phyloP scores from a whole-genome alignment of 2,329 filamentous ascomycete species.

The Mariannaea sp. region DNA sequence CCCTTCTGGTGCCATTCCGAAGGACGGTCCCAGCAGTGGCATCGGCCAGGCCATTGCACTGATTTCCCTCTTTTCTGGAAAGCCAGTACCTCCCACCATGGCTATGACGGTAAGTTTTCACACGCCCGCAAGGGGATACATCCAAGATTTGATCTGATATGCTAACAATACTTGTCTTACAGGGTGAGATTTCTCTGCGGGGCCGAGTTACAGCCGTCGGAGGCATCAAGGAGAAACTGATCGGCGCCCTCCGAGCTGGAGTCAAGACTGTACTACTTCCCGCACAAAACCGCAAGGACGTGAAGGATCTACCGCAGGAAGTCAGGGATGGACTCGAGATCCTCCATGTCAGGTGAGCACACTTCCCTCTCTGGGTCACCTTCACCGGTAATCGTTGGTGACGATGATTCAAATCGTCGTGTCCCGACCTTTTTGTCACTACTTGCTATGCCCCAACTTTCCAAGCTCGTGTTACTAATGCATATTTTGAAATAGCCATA shows the following conservation, averaged over 20 bases:
- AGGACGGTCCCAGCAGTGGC: constrained; percentile 86
- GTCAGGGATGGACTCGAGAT: constrained; percentile 88
- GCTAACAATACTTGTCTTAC: constrained; percentile 38
- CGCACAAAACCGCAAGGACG: constrained; percentile 87
- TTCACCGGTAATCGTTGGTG: constrained; percentile 25
- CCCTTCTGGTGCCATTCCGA: constrained; percentile 91
- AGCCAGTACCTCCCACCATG: constrained; percentile 85
- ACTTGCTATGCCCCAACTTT: constrained; percentile 27
- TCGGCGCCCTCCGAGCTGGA: constrained; percentile 88
- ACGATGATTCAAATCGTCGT: too few species aligned
- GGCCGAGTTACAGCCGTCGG: constrained; percentile 93
- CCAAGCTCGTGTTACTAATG: constrained; percentile 38
- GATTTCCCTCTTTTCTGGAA: constrained; percentile 85
- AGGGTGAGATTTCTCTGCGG: constrained; percentile 76
- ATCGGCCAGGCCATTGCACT: constrained; percentile 93
- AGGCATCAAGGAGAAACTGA: constrained; percentile 98
- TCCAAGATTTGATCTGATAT: constrained; percentile 18
- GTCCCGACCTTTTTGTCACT: constrained; percentile 24
- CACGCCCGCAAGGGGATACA: constrained; percentile 28
- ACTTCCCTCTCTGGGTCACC: constrained; percentile 18
- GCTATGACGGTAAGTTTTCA: constrained; percentile 79
- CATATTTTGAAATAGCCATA: constrained; percentile 64
- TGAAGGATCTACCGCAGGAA: constrained; percentile 86
- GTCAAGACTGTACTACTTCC: constrained; percentile 94
- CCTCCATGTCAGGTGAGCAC: constrained; percentile 78